Evolutionary conservation across 106 monocot genomes (phyloP).

Genomic region (Alisma plantagoaquatica): DNA sequence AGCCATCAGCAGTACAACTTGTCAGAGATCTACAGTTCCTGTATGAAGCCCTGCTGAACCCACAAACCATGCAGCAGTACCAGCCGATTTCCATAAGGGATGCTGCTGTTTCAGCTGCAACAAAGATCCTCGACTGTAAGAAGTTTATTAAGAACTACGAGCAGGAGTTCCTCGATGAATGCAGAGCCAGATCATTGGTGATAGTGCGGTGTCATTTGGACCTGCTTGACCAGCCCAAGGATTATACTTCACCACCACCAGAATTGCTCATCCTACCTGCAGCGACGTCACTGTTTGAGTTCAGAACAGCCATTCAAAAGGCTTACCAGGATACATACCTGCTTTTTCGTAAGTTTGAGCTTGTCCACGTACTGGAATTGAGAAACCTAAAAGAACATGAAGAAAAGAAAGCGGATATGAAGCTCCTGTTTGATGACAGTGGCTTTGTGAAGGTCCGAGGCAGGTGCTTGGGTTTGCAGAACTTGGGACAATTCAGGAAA

Average conservation of each 20-base stretch:
- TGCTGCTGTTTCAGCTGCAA: constrained; percentile 13
- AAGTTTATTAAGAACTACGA: constrained; percentile 64
- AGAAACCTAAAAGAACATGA: too few relatives aligned
- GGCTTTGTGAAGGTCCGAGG: constrained; percentile 37
- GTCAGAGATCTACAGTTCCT: constrained; percentile 51
- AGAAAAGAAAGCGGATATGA: constrained; percentile 15
- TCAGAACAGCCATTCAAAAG: constrained; percentile 41
- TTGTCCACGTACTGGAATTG: constrained; percentile 38
- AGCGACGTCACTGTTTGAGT: constrained; percentile 41
- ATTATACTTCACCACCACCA: constrained; percentile 30
- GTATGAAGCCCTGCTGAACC: constrained; percentile 46
- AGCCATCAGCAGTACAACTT: constrained; percentile 25
- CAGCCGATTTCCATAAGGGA: constrained; percentile 15
- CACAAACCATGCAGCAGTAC: constrained; percentile 43
- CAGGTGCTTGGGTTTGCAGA: constrained; percentile 24
- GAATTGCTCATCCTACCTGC: constrained; percentile 46
- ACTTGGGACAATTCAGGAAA: constrained; percentile 40
- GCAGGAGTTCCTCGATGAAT: background rate
- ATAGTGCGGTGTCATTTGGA: constrained; percentile 41
- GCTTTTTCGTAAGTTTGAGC: constrained; percentile 44
- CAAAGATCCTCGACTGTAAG: constrained; percentile 74
- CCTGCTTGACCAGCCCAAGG: constrained; percentile 29
- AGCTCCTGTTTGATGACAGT: constrained; percentile 15
- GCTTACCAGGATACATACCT: constrained; percentile 68
- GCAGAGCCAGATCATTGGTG: background rate